Evolutionary conservation across 2,329 filamentous ascomycete species (phyloP).

Genomic region (Aspergillus fijiensis): DNA sequence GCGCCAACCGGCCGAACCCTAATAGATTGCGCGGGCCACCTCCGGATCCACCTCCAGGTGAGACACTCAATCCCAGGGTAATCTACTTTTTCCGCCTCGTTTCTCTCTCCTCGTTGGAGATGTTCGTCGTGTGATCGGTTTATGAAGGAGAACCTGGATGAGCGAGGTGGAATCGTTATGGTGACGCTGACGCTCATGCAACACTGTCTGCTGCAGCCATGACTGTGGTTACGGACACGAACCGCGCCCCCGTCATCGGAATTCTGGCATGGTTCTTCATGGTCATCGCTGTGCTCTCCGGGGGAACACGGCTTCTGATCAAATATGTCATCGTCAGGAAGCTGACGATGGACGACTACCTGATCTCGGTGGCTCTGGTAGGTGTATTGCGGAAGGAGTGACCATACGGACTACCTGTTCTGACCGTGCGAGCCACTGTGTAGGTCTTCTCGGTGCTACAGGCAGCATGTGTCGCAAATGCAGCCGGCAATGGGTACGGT

Average conservation of each 20-base stretch:
- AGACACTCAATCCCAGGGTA: neutral
- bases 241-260: conserved; percentile 1
- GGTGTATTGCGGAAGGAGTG: too few relatives aligned
- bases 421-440: neutral
- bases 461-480: neutral
- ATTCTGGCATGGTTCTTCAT: neutral
- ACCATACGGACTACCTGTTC: neutral
- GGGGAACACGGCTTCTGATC: neutral
- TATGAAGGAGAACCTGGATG: too few relatives aligned
- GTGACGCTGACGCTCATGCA: neutral
- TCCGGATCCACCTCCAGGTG: neutral
- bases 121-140: neutral
- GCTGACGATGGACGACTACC: neutral
- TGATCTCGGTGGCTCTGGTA: neutral
- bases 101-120: too few relatives aligned
- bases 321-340: neutral
- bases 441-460: neutral
- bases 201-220: neutral
- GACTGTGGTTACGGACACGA: neutral
- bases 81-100: too few relatives aligned
- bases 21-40: neutral
- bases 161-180: too few relatives aligned
- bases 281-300: neutral
- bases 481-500: neutral
- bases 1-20: neutral